Base-by-base conservation (phyloP, 169 alveolate species). In the Fabrea salina region DNA sequence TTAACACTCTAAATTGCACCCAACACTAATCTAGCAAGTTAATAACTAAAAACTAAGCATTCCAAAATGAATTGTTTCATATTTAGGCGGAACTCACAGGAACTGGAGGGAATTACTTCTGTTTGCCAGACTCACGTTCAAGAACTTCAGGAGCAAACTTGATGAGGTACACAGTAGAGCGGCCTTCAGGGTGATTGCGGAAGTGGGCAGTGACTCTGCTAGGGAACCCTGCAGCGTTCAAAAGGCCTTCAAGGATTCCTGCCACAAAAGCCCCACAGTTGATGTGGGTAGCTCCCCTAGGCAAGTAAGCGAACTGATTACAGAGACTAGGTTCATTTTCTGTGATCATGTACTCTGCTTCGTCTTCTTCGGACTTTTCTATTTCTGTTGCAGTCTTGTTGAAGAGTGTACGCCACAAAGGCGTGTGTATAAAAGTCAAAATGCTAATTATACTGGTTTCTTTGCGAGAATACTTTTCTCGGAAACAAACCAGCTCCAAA, bases 181-280 rank as follows among this genome's bases (percentile, higher is more conserved):
- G 19, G 39, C 66, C 25, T 22, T 54, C 66, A 54, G 13, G 39
- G 25, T 70, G 67, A 22, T 27, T 47, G 16, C 37, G n/a, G 49
- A 16, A 44, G 49, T 27, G 54, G 0, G 79, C 79, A 44, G 59
- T 27, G n/a, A 70, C 81, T 74, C 72, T 74, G 13, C 40, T 16
- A 40, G 53, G 35, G 39, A 74, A 74, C 30, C 61, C 72, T 40
- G 81, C 33, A 25, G 72, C 68, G 54, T 74, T 51, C 35, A 74
- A 35, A 11, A 74, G 16, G 22, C 81, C 81, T 74, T 74, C 81
- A 19, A 74, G n/a, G 35, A 74, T 74, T 53, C 81, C 81, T 51
- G 81, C 81, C 16, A 53, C 53, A 53, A 74, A 74, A 32, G 81
- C 50, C 4, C 74, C 13, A 56, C 72, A 74, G 54, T 74, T 74